Percentiles rank a stretch among this genome's conserved stretches.
Conservation (phyloP, 148 eudicot genomes). For the Persicaria tinctoria region DNA sequence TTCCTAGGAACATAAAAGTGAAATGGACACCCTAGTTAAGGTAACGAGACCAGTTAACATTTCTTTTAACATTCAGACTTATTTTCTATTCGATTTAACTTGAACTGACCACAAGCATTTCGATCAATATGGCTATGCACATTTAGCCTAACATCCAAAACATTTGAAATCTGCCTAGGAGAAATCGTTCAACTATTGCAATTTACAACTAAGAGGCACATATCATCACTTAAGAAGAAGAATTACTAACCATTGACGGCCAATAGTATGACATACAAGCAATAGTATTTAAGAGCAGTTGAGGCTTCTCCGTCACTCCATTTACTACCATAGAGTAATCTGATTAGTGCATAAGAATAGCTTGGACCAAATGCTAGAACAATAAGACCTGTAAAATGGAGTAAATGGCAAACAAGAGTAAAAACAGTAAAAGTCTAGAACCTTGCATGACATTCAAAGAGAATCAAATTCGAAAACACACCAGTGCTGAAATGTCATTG, state of each 20-base stretch:
- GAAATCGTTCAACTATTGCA: conserved; percentile 1
- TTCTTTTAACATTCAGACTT: background rate
- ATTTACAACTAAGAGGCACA: background rate
- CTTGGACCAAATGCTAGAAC: conserved; percentile 95
- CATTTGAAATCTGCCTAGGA: background rate
- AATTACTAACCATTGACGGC: conserved; percentile 77
- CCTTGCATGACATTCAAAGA: background rate
- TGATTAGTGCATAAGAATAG: conserved; percentile 83
- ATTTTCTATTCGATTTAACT: background rate
- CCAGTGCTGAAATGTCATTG: background rate
- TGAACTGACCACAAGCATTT: conserved; percentile 1
- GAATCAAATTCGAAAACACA: background rate
- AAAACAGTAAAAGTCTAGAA: background rate
- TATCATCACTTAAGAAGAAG: background rate
- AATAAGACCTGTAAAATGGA: conserved; percentile 45
- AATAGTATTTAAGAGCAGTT: conserved; percentile 71
- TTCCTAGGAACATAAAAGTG: background rate
- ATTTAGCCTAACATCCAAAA: background rate
- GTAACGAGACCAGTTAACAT: background rate
- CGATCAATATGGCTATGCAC: background rate
- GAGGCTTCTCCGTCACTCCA: conserved; percentile 99
- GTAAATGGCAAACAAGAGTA: background rate
- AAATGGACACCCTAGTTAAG: background rate
- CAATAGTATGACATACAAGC: conserved; percentile 67
- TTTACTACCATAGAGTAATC: conserved; percentile 81